These are phyloP conservation scores for Yarrowia alimentaria DNA, from an alignment of 805 yeast genomes.

Conservation along the genomic window DNA sequence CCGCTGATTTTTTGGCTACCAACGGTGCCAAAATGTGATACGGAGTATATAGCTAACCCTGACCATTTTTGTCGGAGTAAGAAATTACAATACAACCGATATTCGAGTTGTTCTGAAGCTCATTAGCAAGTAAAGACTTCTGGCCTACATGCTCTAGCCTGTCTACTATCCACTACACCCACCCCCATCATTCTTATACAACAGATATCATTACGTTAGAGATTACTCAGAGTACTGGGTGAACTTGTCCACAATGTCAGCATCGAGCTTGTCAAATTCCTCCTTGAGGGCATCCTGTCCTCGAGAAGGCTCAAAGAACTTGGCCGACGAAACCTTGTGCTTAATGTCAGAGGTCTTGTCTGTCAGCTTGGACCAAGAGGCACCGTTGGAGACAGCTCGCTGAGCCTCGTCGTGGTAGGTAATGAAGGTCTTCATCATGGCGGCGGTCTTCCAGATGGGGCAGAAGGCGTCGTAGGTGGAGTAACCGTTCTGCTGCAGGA, in stretches of 20 bases:
- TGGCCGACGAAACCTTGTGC: slow-evolving; percentile 90
- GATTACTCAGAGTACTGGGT: slow-evolving; percentile 44
- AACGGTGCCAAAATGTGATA: slow-evolving; percentile 7
- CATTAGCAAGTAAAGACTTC: too few species aligned
- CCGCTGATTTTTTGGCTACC: slow-evolving; percentile 6
- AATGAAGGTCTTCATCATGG: slow-evolving; percentile 95
- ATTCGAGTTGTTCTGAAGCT: too few species aligned
- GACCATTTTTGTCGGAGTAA: too few species aligned
- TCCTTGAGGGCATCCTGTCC: slow-evolving; percentile 77
- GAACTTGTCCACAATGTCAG: slow-evolving; percentile 81
- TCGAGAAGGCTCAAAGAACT: slow-evolving; percentile 91
- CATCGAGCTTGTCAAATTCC: slow-evolving; percentile 74
- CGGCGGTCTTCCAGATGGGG: slow-evolving; percentile 98
- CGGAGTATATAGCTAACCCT: too few species aligned
- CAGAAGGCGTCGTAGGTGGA: slow-evolving; percentile 98
- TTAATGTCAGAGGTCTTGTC: slow-evolving; percentile 89
- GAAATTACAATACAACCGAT: too few species aligned
- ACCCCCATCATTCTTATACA: too few species aligned
- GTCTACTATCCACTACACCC: too few species aligned
- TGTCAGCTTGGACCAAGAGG: slow-evolving; percentile 87
- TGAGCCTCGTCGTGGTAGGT: slow-evolving; percentile 96
- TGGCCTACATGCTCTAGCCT: too few species aligned
- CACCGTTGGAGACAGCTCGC: slow-evolving; percentile 91
- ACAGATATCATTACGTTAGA: too few species aligned
- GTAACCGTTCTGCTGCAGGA: slow-evolving; percentile 98